A percentile compares a stretch with the other conserved stretches of the same genome.
Conservation (phyloP, 2,329 filamentous ascomycete species). For the Pseudogymnoascus sp. region DNA sequence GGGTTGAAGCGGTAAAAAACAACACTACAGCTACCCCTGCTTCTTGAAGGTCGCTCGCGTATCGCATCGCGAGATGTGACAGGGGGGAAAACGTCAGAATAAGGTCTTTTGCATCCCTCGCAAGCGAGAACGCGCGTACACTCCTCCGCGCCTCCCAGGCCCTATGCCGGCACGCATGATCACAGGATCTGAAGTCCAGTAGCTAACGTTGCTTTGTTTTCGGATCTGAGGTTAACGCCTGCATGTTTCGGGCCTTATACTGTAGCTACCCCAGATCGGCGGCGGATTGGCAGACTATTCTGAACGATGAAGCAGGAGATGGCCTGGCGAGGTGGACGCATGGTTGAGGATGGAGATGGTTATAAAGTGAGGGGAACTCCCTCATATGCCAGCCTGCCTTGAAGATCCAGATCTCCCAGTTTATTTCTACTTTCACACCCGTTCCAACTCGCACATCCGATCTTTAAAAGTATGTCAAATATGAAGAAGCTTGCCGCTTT, state of each 20-base stretch:
- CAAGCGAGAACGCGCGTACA: not conserved
- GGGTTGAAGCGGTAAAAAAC: not conserved
- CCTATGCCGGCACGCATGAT: not conserved
- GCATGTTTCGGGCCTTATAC: constrained; percentile 1
- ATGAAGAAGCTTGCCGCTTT: not conserved
- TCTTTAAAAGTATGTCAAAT: not conserved
- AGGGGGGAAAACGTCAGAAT: not conserved
- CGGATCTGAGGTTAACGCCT: not conserved
- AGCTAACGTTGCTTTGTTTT: not conserved
- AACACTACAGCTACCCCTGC: not conserved
- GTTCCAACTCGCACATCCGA: not conserved
- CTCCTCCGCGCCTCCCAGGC: not conserved
- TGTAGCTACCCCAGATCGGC: not conserved
- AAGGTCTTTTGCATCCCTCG: not conserved
- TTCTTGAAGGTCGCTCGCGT: too few relatives aligned
- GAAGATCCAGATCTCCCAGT: not conserved
- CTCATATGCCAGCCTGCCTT: not conserved
- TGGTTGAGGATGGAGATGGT: not conserved
- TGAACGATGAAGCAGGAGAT: not conserved
- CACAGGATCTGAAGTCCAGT: not conserved
- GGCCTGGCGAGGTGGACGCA: not conserved
- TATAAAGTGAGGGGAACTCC: not conserved
- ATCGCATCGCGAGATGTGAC: not conserved
- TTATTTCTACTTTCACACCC: not conserved
- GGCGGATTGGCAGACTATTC: not conserved